Conservation (phyloP, 495 filamentous ascomycete genomes). For the Penicillium tannophilum region DNA sequence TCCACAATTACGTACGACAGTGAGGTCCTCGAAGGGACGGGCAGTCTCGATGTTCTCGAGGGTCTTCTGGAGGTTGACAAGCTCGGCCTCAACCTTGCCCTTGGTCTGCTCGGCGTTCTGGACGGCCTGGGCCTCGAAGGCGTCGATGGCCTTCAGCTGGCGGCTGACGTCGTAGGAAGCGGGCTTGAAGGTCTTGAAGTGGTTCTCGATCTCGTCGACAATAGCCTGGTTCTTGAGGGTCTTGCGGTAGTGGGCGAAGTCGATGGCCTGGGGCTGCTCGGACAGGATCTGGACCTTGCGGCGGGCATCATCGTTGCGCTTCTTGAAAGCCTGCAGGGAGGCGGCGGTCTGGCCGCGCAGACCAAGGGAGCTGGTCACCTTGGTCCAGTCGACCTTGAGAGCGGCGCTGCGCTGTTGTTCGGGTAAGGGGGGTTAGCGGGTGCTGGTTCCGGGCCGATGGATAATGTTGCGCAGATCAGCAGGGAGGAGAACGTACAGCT, state of each 20-base stretch:
- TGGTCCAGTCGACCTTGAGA: conserved; percentile 98
- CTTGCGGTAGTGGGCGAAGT: conserved; percentile 91
- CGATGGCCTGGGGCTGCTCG: conserved; percentile 78
- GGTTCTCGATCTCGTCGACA: conserved; percentile 94
- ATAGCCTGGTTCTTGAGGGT: conserved; percentile 92
- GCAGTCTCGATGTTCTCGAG: conserved; percentile 96
- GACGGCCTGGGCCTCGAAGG: conserved; percentile 94
- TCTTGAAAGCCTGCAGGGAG: conserved; percentile 94
- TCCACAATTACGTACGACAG: conserved; percentile 75
- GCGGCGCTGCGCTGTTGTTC: conserved; percentile 86
- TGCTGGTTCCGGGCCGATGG: conserved; percentile 10
- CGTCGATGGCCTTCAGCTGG: conserved; percentile 96
- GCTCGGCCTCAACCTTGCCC: conserved; percentile 88
- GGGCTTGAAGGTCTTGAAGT: conserved; percentile 87
- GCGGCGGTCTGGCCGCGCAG: conserved; percentile 91
- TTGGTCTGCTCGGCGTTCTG: conserved; percentile 97
- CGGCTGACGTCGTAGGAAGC: conserved; percentile 83
- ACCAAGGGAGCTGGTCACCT: conserved; percentile 86
- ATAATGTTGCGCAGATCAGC: conserved; percentile 7
- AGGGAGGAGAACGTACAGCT: conserved; percentile 67
- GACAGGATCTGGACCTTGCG: conserved; percentile 81
- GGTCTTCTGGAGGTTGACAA: conserved; percentile 88
- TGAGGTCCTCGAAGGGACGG: conserved; percentile 94
- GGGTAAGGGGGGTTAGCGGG: conserved; percentile 35
- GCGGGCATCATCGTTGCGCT: conserved; percentile 98